Percentiles rank a stretch among this genome's conserved stretches.
Conservation (phyloP, 2,329 filamentous ascomycete genomes). For the Seiridium unicorne region DNA sequence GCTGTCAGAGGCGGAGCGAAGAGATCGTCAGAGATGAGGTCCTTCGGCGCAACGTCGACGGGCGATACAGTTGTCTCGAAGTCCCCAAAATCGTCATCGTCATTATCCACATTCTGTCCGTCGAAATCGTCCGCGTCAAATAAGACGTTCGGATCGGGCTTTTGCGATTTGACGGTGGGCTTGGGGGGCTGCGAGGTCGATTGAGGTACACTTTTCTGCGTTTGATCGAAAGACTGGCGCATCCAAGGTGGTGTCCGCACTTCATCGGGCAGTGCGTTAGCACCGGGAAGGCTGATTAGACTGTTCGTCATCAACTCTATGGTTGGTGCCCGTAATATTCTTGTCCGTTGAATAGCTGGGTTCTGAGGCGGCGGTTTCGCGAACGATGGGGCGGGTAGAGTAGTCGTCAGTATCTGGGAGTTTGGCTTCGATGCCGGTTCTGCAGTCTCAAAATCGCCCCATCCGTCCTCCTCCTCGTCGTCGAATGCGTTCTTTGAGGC, state of each 20-base stretch:
- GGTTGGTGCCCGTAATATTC: conserved; percentile 46
- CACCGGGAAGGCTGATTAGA: conserved; percentile 36
- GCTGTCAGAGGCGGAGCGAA: conserved; percentile 23
- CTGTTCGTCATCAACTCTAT: conserved; percentile 54
- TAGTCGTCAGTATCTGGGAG: conserved; percentile 17
- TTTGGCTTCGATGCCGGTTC: conserved; percentile 26
- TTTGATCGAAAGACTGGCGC: conserved; percentile 9
- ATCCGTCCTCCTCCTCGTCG: conserved; percentile 57
- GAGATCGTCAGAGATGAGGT: conserved; percentile 39
- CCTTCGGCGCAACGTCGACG: conserved; percentile 18
- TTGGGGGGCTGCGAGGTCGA: conserved; percentile 10
- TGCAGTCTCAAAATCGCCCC: conserved; percentile 67
- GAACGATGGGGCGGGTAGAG: neutral
- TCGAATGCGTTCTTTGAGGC: conserved; percentile 21
- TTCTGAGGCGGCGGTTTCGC: conserved; percentile 4
- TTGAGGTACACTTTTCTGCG: conserved; percentile 8
- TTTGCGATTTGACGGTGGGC: conserved; percentile 12
- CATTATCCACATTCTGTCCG: conserved; percentile 34
- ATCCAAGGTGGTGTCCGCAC: conserved; percentile 10
- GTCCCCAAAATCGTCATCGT: conserved; percentile 59
- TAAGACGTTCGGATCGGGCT: conserved; percentile 52
- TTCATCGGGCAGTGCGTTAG: conserved; percentile 10
- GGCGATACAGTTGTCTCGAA: conserved; percentile 48
- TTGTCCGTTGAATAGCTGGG: conserved; percentile 18
- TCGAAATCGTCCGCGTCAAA: conserved; percentile 64